Evolutionary conservation across 2,329 filamentous ascomycete genomes (phyloP).

Genomic region (Pseudopyricularia cyperi): DNA sequence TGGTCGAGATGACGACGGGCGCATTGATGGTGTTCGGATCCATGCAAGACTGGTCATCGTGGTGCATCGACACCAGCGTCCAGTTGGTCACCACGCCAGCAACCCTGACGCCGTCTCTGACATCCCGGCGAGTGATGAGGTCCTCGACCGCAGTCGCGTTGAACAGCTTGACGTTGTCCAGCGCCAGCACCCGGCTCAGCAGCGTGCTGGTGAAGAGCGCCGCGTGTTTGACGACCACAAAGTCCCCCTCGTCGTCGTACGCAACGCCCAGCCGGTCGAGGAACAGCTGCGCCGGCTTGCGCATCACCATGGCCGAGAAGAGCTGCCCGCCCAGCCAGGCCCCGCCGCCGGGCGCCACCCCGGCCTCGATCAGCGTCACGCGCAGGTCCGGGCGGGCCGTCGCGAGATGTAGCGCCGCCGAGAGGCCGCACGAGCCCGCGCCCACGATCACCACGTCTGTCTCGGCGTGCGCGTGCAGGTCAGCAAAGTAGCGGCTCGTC

Average conservation of each 20-base stretch:
- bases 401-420: conserved; percentile 61
- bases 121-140: conserved; percentile 61
- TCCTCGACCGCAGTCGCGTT: conserved; percentile 90
- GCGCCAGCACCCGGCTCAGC: conserved; percentile 66
- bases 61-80: conserved; percentile 80
- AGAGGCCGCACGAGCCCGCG: conserved; percentile 73
- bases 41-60: conserved; percentile 89
- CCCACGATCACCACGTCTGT: conserved; percentile 90
- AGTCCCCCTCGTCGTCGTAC: conserved; percentile 73
- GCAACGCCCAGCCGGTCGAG: conserved; percentile 68
- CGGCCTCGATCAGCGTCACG: conserved; percentile 83
- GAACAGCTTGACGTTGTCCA: conserved; percentile 93
- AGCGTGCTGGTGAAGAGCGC: conserved; percentile 85
- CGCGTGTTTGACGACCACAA: conserved; percentile 84
- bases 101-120: conserved; percentile 47
- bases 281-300: conserved; percentile 81
- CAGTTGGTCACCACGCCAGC: conserved; percentile 92
- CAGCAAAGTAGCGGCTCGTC: conserved; percentile 84
- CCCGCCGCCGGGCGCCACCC: conserved; percentile 75
- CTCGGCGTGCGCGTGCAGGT: conserved; percentile 81
- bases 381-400: conserved; percentile 78
- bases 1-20: conserved; percentile 76
- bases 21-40: conserved; percentile 96
- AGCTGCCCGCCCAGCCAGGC: conserved; percentile 91
- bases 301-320: conserved; percentile 91